Evolutionary conservation across 768 basidiomycete species (phyloP).

Genomic region (Fomitopsis serialis): DNA sequence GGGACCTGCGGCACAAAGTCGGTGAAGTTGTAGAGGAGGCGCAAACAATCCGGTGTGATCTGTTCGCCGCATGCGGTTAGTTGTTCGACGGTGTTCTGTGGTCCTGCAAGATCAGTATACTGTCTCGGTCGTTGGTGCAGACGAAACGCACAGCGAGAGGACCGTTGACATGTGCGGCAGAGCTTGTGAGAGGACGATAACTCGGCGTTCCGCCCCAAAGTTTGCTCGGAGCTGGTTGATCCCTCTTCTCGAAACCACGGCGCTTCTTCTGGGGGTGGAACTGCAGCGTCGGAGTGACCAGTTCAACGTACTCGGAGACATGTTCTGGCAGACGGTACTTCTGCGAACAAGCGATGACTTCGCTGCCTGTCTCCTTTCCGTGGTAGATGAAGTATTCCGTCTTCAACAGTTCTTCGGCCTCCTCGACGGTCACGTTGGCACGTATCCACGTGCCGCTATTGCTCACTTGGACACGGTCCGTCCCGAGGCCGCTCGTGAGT

Average conservation of each 20-base stretch:
- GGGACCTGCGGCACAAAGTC: constrained; percentile 18
- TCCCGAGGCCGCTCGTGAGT: constrained; percentile 32
- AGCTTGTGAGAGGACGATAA: constrained; percentile 6
- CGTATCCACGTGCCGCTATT: constrained; percentile 41
- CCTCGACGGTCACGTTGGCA: constrained; percentile 35
- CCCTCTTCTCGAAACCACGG: neutral
- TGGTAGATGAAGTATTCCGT: constrained; percentile 53
- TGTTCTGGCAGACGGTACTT: constrained; percentile 59
- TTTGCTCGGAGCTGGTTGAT: neutral
- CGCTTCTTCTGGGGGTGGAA: constrained; percentile 46
- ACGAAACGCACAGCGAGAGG: too few relatives aligned
- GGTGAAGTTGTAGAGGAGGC: constrained; percentile 25
- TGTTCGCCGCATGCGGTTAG: constrained; percentile 20
- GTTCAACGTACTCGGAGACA: constrained; percentile 54
- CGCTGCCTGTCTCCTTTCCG: constrained; percentile 25
- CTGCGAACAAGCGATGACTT: constrained; percentile 51
- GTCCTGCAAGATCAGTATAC: neutral
- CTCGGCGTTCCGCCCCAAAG: constrained; percentile 1
- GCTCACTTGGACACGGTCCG: constrained; percentile 33
- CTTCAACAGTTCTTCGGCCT: constrained; percentile 39
- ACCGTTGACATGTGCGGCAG: constrained; percentile 1
- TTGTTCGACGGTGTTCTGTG: too few relatives aligned
- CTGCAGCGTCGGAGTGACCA: constrained; percentile 69
- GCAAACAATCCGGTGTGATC: constrained; percentile 27
- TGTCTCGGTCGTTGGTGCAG: neutral